Conservation (phyloP, 208 protist species). For the Acanthamoeba triangularis region DNA sequence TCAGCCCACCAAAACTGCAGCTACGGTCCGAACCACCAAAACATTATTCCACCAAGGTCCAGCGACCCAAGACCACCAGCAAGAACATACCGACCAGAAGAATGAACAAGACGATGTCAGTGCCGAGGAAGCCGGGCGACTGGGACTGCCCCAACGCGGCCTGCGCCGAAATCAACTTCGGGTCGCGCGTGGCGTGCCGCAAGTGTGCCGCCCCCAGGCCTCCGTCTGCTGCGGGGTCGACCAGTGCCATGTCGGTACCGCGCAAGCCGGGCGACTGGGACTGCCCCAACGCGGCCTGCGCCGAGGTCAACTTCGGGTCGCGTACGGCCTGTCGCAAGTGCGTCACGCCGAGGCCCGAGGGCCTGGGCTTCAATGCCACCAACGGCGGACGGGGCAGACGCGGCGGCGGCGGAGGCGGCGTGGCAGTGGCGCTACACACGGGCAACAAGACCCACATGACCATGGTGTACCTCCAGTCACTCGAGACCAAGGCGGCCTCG, state of each 20-base stretch:
- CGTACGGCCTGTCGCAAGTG: background rate
- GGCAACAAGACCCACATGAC: constrained; percentile 20
- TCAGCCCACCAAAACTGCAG: too few species aligned
- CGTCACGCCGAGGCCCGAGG: background rate
- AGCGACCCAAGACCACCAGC: background rate
- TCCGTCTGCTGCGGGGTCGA: background rate
- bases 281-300: background rate
- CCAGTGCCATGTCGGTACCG: background rate
- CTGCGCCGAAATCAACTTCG: constrained; percentile 20
- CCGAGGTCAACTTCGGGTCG: constrained; percentile 9
- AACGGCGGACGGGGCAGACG: background rate
- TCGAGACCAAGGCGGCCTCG: background rate
- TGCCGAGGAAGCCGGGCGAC: background rate
- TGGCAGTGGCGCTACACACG: constrained; percentile 29
- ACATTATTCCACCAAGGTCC: background rate
- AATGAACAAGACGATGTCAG: background rate
- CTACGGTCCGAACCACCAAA: background rate
- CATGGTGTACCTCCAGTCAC: constrained; percentile 49
- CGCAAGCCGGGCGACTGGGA: constrained; percentile 43
- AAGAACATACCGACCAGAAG: background rate
- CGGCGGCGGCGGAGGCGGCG: background rate
- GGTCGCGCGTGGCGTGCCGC: background rate
- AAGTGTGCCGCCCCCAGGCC: background rate
- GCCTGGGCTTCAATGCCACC: background rate
- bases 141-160: background rate